Evolutionary conservation across 768 basidiomycete genomes (phyloP).

Genomic region (Amanita rubescens): DNA sequence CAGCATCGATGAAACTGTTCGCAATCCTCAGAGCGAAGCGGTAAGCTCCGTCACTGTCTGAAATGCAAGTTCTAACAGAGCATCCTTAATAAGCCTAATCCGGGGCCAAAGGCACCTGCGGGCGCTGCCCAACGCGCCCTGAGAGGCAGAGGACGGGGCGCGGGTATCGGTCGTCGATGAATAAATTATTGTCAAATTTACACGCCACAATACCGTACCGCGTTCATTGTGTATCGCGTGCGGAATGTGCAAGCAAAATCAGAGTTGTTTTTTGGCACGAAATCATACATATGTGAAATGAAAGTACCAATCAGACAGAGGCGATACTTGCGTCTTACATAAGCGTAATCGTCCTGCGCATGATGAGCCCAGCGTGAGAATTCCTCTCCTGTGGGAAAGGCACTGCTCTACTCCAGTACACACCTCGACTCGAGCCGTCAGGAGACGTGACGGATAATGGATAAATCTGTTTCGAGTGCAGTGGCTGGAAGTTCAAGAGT

Average conservation of each 20-base stretch:
- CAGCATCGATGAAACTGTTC: constrained; percentile 95
- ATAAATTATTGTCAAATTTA: background rate
- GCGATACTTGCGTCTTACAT: too few relatives aligned
- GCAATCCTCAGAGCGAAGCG: constrained; percentile 90
- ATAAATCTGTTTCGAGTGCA: background rate
- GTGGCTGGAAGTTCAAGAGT: background rate
- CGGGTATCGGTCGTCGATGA: constrained; percentile 16
- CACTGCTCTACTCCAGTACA: too few relatives aligned
- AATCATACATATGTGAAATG: too few relatives aligned
- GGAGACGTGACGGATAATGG: background rate
- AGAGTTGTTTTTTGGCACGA: too few relatives aligned
- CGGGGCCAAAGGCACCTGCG: constrained; percentile 89
- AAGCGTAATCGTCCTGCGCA: too few relatives aligned
- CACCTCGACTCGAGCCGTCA: too few relatives aligned
- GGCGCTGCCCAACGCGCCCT: constrained; percentile 84
- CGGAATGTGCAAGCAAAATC: background rate
- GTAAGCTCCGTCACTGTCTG: constrained; percentile 38
- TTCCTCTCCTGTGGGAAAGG: too few relatives aligned
- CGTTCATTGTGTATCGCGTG: background rate
- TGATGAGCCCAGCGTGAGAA: too few relatives aligned
- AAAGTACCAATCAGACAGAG: too few relatives aligned
- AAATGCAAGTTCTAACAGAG: constrained; percentile 13
- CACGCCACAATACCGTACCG: background rate
- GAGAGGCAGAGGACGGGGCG: constrained; percentile 81
- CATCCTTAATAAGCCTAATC: constrained; percentile 43